Evolutionary conservation across 257 asterid genomes (phyloP).

Genomic region (Ajuga chamaepitys): DNA sequence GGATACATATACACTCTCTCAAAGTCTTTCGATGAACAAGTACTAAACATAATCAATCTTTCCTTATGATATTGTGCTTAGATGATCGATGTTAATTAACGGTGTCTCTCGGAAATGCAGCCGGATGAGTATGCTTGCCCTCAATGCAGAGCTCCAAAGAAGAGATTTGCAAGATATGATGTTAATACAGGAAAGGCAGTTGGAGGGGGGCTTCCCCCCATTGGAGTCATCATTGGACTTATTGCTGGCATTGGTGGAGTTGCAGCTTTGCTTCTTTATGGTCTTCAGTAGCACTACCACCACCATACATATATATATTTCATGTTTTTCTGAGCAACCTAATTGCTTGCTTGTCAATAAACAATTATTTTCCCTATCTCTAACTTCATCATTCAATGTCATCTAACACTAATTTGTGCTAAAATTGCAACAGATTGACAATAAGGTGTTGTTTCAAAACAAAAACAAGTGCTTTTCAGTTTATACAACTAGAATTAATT

Average conservation of each 20-base stretch:
- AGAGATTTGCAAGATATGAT: conserved; percentile 87
- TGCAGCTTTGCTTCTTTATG: conserved; percentile 80
- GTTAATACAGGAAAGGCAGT: conserved; percentile 72
- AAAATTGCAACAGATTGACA: no score
- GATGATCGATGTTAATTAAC: no score
- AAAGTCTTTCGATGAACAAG: conserved; percentile 88
- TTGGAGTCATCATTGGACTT: conserved; percentile 87
- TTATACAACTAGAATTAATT: no score
- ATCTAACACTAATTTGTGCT: no score
- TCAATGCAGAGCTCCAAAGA: conserved; percentile 93
- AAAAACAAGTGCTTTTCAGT: no score
- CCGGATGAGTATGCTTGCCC: conserved; percentile 83
- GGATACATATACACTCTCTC: conserved; percentile 80
- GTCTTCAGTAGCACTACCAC: conserved; percentile 86
- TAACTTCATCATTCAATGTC: no score
- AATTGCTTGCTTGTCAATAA: no score
- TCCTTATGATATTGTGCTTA: no score
- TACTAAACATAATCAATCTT: conserved; percentile 34
- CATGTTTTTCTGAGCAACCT: no score
- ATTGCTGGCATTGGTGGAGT: conserved; percentile 79
- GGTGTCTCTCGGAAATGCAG: conserved; percentile 31
- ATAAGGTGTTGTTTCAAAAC: no score
- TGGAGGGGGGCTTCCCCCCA: conserved; percentile 88
- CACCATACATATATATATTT: no score
- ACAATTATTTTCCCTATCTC: no score